Conservation (phyloP, 2,329 filamentous ascomycete genomes). For the Calonectria fujianensis region DNA sequence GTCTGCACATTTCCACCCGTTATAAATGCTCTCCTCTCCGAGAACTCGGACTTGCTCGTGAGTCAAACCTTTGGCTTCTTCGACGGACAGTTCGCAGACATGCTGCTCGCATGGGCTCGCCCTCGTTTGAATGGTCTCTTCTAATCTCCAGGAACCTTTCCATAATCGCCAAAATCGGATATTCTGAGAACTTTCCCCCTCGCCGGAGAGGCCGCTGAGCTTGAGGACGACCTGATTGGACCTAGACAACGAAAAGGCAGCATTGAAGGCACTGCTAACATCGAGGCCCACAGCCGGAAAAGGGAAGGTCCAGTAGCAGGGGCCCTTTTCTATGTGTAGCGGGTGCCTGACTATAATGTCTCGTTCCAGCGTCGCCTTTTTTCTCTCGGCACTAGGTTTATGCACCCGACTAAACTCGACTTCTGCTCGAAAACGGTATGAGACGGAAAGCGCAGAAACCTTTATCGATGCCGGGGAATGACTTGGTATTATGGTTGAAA, state of each 20-base stretch:
- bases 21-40: neutral
- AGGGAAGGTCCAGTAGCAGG: neutral
- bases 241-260: neutral
- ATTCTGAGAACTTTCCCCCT: neutral
- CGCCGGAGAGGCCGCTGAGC: neutral
- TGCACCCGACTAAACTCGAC: neutral
- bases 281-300: constrained; percentile 7
- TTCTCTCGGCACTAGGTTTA: neutral
- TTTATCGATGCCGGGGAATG: constrained; percentile 1
- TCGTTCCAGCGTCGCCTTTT: neutral
- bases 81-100: neutral
- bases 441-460: neutral
- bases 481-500: neutral
- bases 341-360: neutral
- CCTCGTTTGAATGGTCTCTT: constrained; percentile 1
- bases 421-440: constrained; percentile 5
- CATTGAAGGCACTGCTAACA: neutral
- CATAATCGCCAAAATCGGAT: neutral
- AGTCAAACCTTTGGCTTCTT: neutral
- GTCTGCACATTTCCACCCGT: neutral
- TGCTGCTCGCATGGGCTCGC: neutral
- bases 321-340: neutral
- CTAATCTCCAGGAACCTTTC: constrained; percentile 5
- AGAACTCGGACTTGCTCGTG: constrained; percentile 8
- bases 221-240: constrained; percentile 1